Evolutionary conservation across 805 yeast species (phyloP), one percentile per base, ranked within the genome.

Genomic region (Yarrowia keelungensis): DNA sequence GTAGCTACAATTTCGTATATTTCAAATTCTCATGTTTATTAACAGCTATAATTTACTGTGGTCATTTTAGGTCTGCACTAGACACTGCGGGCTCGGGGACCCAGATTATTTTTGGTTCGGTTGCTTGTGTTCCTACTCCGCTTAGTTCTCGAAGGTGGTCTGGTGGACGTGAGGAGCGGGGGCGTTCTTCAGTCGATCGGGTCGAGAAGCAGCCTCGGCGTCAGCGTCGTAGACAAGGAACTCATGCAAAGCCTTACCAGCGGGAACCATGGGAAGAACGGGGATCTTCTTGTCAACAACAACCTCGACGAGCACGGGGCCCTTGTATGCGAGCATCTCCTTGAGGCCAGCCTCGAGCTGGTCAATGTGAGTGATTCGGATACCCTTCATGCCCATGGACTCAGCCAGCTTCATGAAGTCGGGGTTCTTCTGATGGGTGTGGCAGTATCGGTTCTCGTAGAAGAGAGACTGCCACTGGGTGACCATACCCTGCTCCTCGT

Each of bases 401-500:
- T 95, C 97, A 22, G 97, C 97, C 69, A 95, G 83, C 80, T 90
- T 91, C 84, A 91, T 86, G 78, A 93, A 95, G 80, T 95, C 89
- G 69, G 99, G 99, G 80, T 95, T 95, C 70, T 85, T 78, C 82
- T 95, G 99, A 81, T 95, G 98, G 32, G 99, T 94, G 81, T 95
- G 98, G n/a, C 98, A 85, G 80, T 91, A 95, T 81, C 99, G 88
- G 81, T 94, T 94, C 79, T 94, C 97, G 81, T 95, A 95, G 84
- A 95, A 95, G 71, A 95, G 83, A 12, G 97, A 90, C 83, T 95
- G 99, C 99, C 99, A 95, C 81, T 95, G 99, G 14, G 98, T 94
- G 69, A 95, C 99, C 99, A 95, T 95, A 78, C 99, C 99, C 83
- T 95, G 99, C 83, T 95, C 99, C 82, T 94, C 98, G 80, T 95